Conservation (phyloP, 2,329 filamentous ascomycete species). For the Nakataea oryzae region DNA sequence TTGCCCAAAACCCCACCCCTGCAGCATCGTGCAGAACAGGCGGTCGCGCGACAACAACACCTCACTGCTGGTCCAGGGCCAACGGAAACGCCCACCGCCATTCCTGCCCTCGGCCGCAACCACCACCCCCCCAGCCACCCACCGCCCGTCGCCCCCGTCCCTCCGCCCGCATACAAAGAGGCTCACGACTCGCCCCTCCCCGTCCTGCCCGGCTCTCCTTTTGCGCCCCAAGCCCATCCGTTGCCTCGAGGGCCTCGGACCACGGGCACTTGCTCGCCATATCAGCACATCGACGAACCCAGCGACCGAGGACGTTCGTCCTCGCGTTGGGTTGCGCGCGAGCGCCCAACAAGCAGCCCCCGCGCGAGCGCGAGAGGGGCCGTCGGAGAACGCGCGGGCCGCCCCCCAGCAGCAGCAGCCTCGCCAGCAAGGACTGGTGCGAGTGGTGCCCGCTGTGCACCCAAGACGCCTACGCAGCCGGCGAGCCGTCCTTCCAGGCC, state of each 20-base stretch:
- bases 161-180: background rate
- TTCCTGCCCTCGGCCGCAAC: background rate
- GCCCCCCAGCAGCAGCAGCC: background rate
- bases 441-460: background rate
- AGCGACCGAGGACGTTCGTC: background rate
- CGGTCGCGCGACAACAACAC: background rate
- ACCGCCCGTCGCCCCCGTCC: background rate
- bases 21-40: background rate
- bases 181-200: background rate
- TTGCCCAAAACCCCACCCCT: background rate
- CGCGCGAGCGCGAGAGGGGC: background rate
- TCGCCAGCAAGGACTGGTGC: background rate
- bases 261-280: background rate
- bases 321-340: background rate
- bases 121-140: background rate
- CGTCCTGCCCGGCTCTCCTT: background rate
- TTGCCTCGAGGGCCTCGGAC: background rate
- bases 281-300: background rate
- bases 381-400: background rate
- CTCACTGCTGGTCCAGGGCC: background rate
- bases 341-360: background rate
- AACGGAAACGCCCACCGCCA: background rate
- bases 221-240: background rate
- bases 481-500: background rate
- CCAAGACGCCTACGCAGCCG: background rate